Evolutionary conservation across 257 asterid species (phyloP), one percentile per base, ranked within the genome.

Genomic region (Solanum rostratum): DNA sequence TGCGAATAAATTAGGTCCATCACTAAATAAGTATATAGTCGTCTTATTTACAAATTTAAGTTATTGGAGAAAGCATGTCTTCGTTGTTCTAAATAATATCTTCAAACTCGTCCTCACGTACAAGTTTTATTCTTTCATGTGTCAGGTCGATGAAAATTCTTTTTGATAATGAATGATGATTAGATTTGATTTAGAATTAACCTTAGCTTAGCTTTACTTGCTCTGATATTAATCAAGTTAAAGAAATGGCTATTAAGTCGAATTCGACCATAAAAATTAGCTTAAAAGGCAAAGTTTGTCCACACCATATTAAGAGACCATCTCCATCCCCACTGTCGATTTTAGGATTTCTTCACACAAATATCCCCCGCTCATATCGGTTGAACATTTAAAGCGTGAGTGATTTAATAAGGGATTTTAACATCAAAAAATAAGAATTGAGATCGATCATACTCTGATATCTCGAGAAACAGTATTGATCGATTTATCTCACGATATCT

Each of bases 181-280:
- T 7, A 60, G 3, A 60, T 22, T 60, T 2, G 0, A 60, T 22
- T 11, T 60, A 2, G 9, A 22, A 27, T 6, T n/a, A n/a, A n/a
- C n/a, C n/a, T n/a, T n/a, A n/a, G n/a, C 1, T 2, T 33, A 33
- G 6, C 1, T 2, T 62, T 27, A 0, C 14, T 10, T 60, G 5
- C 0, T 8, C 0, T 16, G 2, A 27, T 24, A 63, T 63, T 2
- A 27, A 7, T 13, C 14, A 1, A 27, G 27, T 5, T 13, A 63
- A 14, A 63, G 2, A 27, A 63, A 63, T 29, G 0, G 0, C 15
- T 15, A 2, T 65, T 4, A 7, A 0, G 0, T 14, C 5, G 14
- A 27, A 29, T 20, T 63, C 43, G 7, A 65, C n/a, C 8, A 2
- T 3, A 65, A 29, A 6, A 29, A 1, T 0, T 0, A 29, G 0